Evolutionary conservation across 2,329 filamentous ascomycete genomes (phyloP).

Genomic region (Hypoxylon sp.): DNA sequence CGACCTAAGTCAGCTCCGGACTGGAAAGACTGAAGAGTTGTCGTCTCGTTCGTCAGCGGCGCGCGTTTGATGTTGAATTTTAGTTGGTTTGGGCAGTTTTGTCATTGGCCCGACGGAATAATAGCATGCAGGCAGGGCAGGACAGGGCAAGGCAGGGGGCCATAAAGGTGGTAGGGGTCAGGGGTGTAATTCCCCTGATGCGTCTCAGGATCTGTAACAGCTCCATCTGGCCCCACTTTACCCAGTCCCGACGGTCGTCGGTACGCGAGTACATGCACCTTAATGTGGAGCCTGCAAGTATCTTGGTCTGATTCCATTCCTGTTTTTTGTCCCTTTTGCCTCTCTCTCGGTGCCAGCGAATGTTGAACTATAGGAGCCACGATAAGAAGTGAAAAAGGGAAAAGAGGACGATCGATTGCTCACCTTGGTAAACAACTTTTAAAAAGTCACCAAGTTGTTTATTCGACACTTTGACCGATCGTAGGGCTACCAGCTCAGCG

Average conservation of each 20-base stretch:
- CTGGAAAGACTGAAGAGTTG: conserved; percentile 26
- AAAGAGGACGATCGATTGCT: conserved; percentile 1
- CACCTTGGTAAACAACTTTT: background rate
- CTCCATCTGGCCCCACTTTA: background rate
- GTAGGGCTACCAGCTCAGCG: background rate
- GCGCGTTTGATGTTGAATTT: conserved; percentile 55
- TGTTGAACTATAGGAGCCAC: background rate
- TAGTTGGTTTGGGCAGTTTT: conserved; percentile 29
- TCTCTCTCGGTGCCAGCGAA: conserved; percentile 19
- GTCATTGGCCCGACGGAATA: conserved; percentile 31
- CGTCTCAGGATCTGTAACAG: conserved; percentile 39
- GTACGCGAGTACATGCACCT: no score
- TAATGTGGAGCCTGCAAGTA: no score
- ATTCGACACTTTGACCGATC: background rate
- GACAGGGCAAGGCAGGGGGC: no score
- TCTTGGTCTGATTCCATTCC: conserved; percentile 1
- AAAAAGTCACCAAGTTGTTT: background rate
- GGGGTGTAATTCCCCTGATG: conserved; percentile 30
- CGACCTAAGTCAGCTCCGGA: no score
- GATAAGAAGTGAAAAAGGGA: background rate
- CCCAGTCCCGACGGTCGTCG: conserved; percentile 22
- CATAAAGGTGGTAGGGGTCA: conserved; percentile 31
- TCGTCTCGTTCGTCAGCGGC: conserved; percentile 49
- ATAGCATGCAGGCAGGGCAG: conserved; percentile 36
- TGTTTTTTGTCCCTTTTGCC: background rate